Conservation (phyloP, 2,329 filamentous ascomycete genomes). For the Monilinia polystroma region DNA sequence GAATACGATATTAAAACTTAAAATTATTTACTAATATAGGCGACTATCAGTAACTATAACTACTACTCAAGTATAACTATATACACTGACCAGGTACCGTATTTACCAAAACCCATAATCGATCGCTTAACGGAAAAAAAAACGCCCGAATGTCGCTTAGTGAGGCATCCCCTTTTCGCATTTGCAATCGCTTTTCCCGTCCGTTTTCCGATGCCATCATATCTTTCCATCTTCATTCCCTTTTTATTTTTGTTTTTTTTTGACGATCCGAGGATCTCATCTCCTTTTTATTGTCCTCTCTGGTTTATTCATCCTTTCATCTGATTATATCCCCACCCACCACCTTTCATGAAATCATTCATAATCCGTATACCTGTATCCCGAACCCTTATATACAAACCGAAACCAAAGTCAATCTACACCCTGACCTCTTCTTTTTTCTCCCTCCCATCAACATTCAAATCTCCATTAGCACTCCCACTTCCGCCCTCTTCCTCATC, state of each 20-base stretch:
- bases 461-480: neutral
- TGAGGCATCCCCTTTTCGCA: no score
- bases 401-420: neutral
- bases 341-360: constrained; percentile 1
- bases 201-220: neutral
- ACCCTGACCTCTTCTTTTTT: neutral
- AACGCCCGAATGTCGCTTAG: neutral
- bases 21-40: no score
- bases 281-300: neutral
- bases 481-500: neutral
- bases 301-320: neutral
- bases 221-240: neutral
- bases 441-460: neutral
- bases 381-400: no score
- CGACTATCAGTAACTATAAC: no score
- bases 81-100: no score
- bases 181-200: neutral
- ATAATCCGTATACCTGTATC: neutral
- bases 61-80: no score
- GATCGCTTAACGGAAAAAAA: no score
- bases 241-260: neutral
- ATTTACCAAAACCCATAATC: no score
- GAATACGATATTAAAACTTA: no score
- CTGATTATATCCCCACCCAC: neutral
- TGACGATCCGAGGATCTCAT: neutral